Evolutionary conservation across 352 stramenopile species (phyloP).

Genomic region (Phytophthora boehmeriae): DNA sequence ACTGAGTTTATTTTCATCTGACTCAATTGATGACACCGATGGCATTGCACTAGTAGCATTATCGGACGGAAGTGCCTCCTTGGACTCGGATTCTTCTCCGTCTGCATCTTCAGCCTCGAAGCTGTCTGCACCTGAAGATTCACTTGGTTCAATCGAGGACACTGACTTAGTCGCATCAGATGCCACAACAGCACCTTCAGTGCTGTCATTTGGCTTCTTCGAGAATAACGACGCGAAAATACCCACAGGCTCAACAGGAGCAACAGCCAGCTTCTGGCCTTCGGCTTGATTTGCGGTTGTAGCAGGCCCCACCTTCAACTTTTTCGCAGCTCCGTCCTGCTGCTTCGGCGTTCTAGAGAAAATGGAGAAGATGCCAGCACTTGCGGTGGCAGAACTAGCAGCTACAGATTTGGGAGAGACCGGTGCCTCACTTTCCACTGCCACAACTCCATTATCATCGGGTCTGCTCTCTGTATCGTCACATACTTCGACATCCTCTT

Average conservation of each 20-base stretch:
- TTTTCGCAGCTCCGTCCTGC: slow-evolving; percentile 8
- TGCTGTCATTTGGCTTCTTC: slow-evolving; percentile 25
- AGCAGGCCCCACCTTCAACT: neutral
- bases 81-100: slow-evolving; percentile 30
- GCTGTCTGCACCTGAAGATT: slow-evolving; percentile 15
- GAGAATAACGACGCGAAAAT: slow-evolving; percentile 36
- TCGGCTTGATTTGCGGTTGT: neutral
- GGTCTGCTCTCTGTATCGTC: neutral
- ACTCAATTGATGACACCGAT: slow-evolving; percentile 13
- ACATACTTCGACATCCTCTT: neutral
- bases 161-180: slow-evolving; percentile 16
- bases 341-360: slow-evolving; percentile 24
- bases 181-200: slow-evolving; percentile 3
- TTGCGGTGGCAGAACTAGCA: slow-evolving; percentile 5
- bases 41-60: slow-evolving; percentile 6
- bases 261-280: neutral
- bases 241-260: slow-evolving; percentile 12
- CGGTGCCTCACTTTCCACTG: neutral
- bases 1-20: slow-evolving; percentile 13
- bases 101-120: slow-evolving; percentile 30
- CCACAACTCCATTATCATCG: neutral
- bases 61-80: slow-evolving; percentile 16
- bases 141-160: slow-evolving; percentile 25
- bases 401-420: neutral
- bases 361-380: slow-evolving; percentile 21